A percentile compares a stretch with the other conserved stretches of the same genome.
These are phyloP conservation scores for Alloascoidea africana DNA, from an alignment of 805 yeast genomes.

Conservation along the genomic window DNA sequence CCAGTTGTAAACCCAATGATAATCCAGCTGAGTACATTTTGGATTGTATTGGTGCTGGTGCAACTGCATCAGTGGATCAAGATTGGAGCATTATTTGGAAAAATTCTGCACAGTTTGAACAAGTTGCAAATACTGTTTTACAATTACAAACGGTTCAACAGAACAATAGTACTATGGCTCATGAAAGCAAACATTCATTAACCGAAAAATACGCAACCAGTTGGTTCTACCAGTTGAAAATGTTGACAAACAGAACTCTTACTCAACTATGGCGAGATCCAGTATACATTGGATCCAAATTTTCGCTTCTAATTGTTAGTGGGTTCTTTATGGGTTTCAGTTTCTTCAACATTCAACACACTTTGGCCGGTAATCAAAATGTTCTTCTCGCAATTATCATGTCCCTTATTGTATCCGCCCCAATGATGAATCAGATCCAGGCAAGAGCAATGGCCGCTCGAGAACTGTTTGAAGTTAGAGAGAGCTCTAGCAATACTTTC, in stretches of 20 bases:
- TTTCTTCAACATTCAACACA: constrained; percentile 40
- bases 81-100: not conserved
- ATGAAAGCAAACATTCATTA: not conserved
- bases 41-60: constrained; percentile 8
- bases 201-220: not conserved
- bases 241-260: constrained; percentile 26
- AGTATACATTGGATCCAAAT: constrained; percentile 44
- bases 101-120: not conserved
- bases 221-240: constrained; percentile 19
- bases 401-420: constrained; percentile 38
- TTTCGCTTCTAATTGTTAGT: constrained; percentile 29
- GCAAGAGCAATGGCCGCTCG: constrained; percentile 41
- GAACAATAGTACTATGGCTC: not conserved
- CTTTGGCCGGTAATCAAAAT: constrained; percentile 40
- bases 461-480: constrained; percentile 56
- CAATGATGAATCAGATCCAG: constrained; percentile 48
- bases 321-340: constrained; percentile 62
- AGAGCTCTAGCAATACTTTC: constrained; percentile 54
- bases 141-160: not conserved
- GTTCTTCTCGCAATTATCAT: constrained; percentile 45
- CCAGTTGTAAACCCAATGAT: constrained; percentile 10
- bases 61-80: not conserved
- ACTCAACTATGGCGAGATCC: constrained; percentile 45
- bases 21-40: constrained; percentile 18
- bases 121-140: not conserved